Base-by-base conservation (phyloP, 1,284 basidiomycete genomes). In the Ustilago curta region DNA sequence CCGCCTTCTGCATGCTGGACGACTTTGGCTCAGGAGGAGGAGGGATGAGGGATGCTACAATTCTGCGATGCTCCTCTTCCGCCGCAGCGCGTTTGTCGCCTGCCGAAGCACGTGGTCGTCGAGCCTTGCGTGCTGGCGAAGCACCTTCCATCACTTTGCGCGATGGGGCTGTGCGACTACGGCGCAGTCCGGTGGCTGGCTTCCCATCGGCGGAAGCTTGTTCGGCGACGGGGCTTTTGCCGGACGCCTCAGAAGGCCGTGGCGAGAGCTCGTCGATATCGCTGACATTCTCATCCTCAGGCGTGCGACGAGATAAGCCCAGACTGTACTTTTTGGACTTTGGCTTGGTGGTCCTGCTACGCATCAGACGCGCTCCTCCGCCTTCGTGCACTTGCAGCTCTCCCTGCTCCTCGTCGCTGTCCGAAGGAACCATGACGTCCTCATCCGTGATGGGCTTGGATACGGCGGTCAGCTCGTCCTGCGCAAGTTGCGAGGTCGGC, bases 381-480 rank as follows among this genome's bases (percentile, higher is more conserved):
- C 83, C 83, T 39, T 79, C 60, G 55, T 85, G 83, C 25, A 73
- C 82, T 40, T 76, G 68, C 43, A 83, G 55, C 27, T 77, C 78
- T 25, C 77, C 83, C 19, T 80, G 78, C 3, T 85, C 83, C 58
- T 84, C 83, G 54, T 85, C 83, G 32, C 81, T 83, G 53, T 85
- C 83, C 19, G 81, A 83, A 2, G 81, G 79, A 11, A 72, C 65
- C 25, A 84, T 45, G 8, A 76, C 40, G 23, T 76, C 59, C 12
- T 71, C 62, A 12, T 62, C 63, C 2, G 58, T 52, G 19, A 71
- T 50, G 3, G 78, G 69, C 32, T 69, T 72, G 14, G 77, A 77
- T 4, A 82, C 79, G 4, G 69, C 76, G 1, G 83, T 82, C 37
- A 85, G 69, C 35, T 84, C 77, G 31, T 70, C 75, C 3, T 73